Conservation (phyloP, 2,329 filamentous ascomycete species). For the Fonsecaea nubica region DNA sequence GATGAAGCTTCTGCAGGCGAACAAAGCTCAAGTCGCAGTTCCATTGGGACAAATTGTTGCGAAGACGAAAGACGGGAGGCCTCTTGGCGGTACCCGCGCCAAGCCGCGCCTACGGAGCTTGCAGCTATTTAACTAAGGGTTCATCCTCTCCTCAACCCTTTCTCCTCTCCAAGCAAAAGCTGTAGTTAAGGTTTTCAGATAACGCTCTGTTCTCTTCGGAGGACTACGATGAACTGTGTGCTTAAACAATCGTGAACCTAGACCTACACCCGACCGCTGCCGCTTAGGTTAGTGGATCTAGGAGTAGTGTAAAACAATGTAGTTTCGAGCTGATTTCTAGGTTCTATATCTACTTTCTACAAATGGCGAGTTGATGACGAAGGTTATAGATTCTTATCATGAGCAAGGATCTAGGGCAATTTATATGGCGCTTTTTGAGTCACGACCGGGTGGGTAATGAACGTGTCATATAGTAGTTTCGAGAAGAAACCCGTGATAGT, state of each 20-base stretch:
- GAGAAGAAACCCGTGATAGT: no score
- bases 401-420: neutral
- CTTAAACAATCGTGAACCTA: neutral
- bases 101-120: neutral
- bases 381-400: neutral
- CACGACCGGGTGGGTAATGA: neutral
- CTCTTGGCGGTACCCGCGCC: neutral
- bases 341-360: neutral
- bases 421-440: neutral
- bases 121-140: neutral
- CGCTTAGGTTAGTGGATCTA: neutral
- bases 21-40: neutral
- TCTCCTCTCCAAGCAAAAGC: neutral
- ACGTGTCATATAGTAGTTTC: neutral
- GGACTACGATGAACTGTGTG: neutral
- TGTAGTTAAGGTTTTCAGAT: neutral
- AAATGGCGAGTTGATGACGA: neutral
- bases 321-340: slow-evolving; percentile 1
- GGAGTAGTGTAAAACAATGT: neutral
- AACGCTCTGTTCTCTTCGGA: neutral
- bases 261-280: neutral
- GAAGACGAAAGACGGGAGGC: neutral
- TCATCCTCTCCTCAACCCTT: neutral
- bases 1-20: neutral
- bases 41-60: slow-evolving; percentile 2